These are phyloP conservation scores for Zasmidium citrigriseum DNA, from an alignment of 2,329 filamentous ascomycete species.

Conservation along the genomic window DNA sequence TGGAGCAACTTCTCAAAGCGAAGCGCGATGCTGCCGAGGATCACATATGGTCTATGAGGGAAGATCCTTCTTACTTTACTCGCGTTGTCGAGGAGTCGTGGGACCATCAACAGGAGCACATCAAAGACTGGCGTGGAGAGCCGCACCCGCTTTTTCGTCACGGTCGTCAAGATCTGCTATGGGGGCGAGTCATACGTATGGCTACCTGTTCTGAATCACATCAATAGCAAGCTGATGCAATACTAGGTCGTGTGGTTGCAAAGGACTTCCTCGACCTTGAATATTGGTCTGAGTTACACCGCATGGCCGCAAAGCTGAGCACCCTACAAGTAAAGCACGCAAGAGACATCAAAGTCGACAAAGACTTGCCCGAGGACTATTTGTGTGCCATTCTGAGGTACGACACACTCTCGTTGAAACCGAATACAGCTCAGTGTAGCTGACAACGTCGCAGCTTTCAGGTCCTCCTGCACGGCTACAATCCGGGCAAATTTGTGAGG, in stretches of 20 bases:
- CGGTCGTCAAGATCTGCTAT: slow-evolving; percentile 3
- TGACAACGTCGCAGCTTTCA: not conserved
- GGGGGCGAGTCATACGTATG: slow-evolving; percentile 5
- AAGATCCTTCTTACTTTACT: slow-evolving; percentile 14
- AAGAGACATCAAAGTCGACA: slow-evolving; percentile 31
- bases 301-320: not conserved
- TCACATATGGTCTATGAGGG: slow-evolving; percentile 13
- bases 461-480: slow-evolving; percentile 40
- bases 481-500: too few relatives aligned
- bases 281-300: slow-evolving; percentile 4
- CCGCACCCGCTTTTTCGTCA: slow-evolving; percentile 3
- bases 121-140: slow-evolving; percentile 4
- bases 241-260: slow-evolving; percentile 1
- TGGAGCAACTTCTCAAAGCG: slow-evolving; percentile 10
- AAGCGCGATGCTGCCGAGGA: slow-evolving; percentile 8
- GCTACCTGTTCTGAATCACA: not conserved
- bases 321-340: slow-evolving; percentile 36
- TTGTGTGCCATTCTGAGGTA: slow-evolving; percentile 40
- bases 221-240: not conserved
- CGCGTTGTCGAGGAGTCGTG: slow-evolving; percentile 1
- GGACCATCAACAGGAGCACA: slow-evolving; percentile 9
- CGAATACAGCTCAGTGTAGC: not conserved
- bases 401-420: not conserved
- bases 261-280: slow-evolving; percentile 3
- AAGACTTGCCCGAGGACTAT: slow-evolving; percentile 43